Evolutionary conservation across 495 filamentous ascomycete genomes (phyloP), one percentile per base, ranked within the genome.

Genomic region (Penicillium canescens): DNA sequence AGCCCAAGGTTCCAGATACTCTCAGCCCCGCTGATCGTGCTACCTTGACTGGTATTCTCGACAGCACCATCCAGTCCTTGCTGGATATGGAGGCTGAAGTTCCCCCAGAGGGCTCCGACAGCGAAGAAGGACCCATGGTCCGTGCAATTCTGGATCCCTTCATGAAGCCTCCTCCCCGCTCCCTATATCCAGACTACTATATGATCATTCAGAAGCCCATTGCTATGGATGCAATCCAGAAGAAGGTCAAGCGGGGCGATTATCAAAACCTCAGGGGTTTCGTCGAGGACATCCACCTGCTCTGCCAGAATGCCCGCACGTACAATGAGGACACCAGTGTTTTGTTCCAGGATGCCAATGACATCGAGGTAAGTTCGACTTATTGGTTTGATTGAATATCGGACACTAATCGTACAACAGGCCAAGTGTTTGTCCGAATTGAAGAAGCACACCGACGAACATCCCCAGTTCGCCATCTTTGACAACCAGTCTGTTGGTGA

Each of bases 311-410:
- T 74, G 96, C 93, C 54, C 78, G 90, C 63, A 92, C 87, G 6
- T 98, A 94, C 73, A 98, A 98, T 70, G 94, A 98, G 70, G 94
- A 97, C 64, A 87, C 84, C 37, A 96, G 92, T 72, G 69, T 91
- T 52, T 79, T 98, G 42, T 97, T 90, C 75, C 82, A 88, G 61
- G 95, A 98, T 79, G 94, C 92, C 40, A 91, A 92, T 66, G 74
- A 86, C 39, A 97, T 98, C 69, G 91, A 96, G 82, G 93, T 96
- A 77, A 69, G 84, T 77, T 46, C 44, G 14, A 24, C 39, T 45
- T 23, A 0, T 31, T 3, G n/a, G 13, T 18, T 31, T 54, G 1
- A 35, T 35, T 50, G 28, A 45, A 37, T 46, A n/a, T 11, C 18
- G 3, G 16, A 47, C 66, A 55, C 71, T 78, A 49, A 76, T 59